These are phyloP conservation scores for Colletotrichum sp. DNA, from an alignment of 2,329 filamentous ascomycete genomes.

Conservation along the genomic window DNA sequence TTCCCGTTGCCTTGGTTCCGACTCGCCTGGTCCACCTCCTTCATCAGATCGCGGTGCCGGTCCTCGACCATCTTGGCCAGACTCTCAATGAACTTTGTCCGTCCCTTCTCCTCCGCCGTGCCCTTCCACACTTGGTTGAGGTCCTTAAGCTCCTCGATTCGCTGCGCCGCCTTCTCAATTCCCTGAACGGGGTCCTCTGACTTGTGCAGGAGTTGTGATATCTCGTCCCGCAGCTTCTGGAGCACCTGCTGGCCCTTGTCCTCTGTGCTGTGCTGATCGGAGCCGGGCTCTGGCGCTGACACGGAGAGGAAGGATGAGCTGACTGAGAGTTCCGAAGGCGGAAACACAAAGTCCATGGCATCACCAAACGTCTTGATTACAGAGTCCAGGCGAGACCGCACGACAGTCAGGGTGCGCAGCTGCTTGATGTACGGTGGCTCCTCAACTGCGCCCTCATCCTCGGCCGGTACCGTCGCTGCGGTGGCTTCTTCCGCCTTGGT, in stretches of 20 bases:
- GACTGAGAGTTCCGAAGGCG: conserved; percentile 84
- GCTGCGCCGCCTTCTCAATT: conserved; percentile 73
- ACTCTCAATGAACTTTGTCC: conserved; percentile 80
- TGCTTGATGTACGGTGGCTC: conserved; percentile 76
- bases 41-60: conserved; percentile 57
- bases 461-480: conserved; percentile 14
- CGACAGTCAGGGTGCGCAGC: conserved; percentile 80
- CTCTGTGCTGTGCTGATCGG: conserved; percentile 70
- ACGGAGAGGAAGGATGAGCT: conserved; percentile 88
- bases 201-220: conserved; percentile 67
- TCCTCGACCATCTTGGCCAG: conserved; percentile 87
- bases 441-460: conserved; percentile 18
- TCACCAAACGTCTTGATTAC: conserved; percentile 93
- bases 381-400: conserved; percentile 82
- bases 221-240: conserved; percentile 72
- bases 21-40: conserved; percentile 52
- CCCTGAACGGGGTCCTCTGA: conserved; percentile 66
- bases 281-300: conserved; percentile 77
- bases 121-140: conserved; percentile 88
- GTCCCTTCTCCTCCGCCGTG: conserved; percentile 91
- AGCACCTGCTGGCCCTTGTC: conserved; percentile 88
- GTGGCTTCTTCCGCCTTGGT: neutral
- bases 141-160: conserved; percentile 79
- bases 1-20: conserved; percentile 37
- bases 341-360: conserved; percentile 93